Base-by-base conservation (phyloP, 1,139 yeast genomes). In the Spathaspora sp. region DNA sequence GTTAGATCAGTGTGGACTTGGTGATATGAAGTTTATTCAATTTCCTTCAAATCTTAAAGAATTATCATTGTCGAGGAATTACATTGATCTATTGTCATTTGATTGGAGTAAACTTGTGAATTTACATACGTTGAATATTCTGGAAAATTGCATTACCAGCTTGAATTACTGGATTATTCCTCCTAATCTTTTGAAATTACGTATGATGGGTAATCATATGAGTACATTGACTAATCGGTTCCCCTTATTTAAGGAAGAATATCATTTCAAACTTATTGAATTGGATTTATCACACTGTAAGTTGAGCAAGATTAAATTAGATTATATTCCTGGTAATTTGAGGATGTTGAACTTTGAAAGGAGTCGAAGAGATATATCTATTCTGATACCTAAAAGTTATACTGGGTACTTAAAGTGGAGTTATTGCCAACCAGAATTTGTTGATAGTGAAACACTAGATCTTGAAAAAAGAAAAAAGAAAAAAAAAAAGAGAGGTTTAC, bases 151-250 rank as follows among this genome's bases (percentile, higher is more conserved):
- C 4, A 57, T 69, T 8, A 15, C 48, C 5, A 33, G 48, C 7
- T 44, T 69, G 7, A 49, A 53, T 7, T 44, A 49, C 24, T 68
- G 72, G 73, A 15, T 43, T 0, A 56, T 60, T 1, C 74, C 74
- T 0, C 47, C 53, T 2, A 56, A 52, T 20, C 45, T 68, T n/a
- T 53, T 50, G 10, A 41, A 42, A 8, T 43, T 68, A n/a, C 65
- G 67, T 43, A 48, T 68, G 27, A 44, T 65, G 15, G 45, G 55
- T 24, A 67, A 67, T 44, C 44, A 33, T 23, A 40, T 66, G 9
- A 42, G 43, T 1, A 39, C 31, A 24, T 34, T 58, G 9, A 27
- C 52, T 4, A 39, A 34, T 2, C 24, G 37, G 8, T 40, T 38
- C 16, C 55, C 58, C 4, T 25, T 56, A 2, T 57, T 57, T 39